Percentiles rank a stretch among this genome's conserved stretches.
Evolutionary conservation across 148 eudicot genomes (phyloP).

Genomic region (Polygonum maritimum): DNA sequence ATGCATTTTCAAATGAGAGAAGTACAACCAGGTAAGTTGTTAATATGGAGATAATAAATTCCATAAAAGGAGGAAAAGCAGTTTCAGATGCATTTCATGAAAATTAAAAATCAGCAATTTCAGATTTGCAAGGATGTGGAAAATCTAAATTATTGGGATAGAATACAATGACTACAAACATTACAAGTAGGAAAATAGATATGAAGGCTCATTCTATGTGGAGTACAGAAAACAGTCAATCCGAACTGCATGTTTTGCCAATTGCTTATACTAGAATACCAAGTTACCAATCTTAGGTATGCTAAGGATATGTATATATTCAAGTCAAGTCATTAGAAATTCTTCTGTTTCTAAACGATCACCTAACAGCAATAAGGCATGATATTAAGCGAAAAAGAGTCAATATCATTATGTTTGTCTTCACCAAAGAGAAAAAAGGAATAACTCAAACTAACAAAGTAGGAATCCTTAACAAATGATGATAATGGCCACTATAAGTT

Average conservation of each 20-base stretch:
- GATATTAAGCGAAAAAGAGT: not conserved
- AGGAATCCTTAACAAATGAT: not conserved
- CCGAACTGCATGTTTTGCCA: not conserved
- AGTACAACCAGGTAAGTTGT: constrained; percentile 1
- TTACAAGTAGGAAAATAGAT: not conserved
- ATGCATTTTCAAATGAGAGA: constrained; percentile 1
- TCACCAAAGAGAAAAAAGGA: not conserved
- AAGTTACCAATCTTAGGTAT: not conserved
- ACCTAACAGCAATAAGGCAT: not conserved
- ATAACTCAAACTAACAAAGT: not conserved
- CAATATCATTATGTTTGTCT: not conserved
- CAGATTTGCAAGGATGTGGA: not conserved
- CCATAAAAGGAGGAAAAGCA: not conserved
- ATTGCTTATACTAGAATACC: not conserved
- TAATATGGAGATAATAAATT: not conserved
- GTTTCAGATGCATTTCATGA: not conserved
- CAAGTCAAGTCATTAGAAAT: not conserved
- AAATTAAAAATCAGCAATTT: not conserved
- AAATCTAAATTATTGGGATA: not conserved
- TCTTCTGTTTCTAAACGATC: not conserved
- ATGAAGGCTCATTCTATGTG: not conserved
- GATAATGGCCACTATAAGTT: not conserved
- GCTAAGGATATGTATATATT: not conserved
- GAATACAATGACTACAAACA: not conserved
- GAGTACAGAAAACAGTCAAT: not conserved